Evolutionary conservation across 768 basidiomycete genomes (phyloP).

Genomic region (Phanerochaete sordida): DNA sequence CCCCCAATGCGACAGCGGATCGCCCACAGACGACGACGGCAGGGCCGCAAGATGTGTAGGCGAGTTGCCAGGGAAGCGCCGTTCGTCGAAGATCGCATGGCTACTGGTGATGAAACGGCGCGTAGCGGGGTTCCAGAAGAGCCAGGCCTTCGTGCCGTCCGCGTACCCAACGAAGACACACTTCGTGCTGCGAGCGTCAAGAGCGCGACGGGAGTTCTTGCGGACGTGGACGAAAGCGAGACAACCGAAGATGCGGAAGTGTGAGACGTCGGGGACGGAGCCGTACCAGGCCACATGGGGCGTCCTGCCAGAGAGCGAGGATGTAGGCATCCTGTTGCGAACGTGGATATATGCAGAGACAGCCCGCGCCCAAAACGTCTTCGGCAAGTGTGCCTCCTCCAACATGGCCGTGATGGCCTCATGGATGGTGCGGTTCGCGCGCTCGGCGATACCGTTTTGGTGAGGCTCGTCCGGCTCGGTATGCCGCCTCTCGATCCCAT

Average conservation of each 20-base stretch:
- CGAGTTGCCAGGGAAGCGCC: too few species aligned
- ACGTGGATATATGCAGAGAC: slow-evolving; percentile 19
- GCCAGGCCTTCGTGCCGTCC: not conserved
- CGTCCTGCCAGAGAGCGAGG: slow-evolving; percentile 17
- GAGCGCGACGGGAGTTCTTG: not conserved
- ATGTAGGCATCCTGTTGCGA: slow-evolving; percentile 20
- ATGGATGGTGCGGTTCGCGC: slow-evolving; percentile 2
- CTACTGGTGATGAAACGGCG: too few species aligned
- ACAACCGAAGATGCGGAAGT: slow-evolving; percentile 36
- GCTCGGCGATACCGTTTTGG: slow-evolving; percentile 21
- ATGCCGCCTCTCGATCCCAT: slow-evolving; percentile 17
- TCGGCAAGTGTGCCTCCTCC: slow-evolving; percentile 1
- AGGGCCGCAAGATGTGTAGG: too few species aligned
- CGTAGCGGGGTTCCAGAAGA: not conserved
- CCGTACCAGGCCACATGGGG: slow-evolving; percentile 23
- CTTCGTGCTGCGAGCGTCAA: slow-evolving; percentile 6
- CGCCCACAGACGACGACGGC: too few species aligned
- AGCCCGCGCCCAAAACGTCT: slow-evolving; percentile 10
- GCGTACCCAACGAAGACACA: slow-evolving; percentile 22
- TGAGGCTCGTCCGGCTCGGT: slow-evolving; percentile 21
- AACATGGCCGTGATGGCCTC: slow-evolving; percentile 25
- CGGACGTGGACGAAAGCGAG: slow-evolving; percentile 28
- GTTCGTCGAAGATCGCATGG: too few species aligned
- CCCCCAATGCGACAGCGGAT: too few species aligned
- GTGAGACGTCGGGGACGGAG: slow-evolving; percentile 23